A percentile compares a stretch with the other conserved stretches of the same genome.
Conservation (phyloP, 352 stramenopile species). For the Globisporangium alternatum region DNA sequence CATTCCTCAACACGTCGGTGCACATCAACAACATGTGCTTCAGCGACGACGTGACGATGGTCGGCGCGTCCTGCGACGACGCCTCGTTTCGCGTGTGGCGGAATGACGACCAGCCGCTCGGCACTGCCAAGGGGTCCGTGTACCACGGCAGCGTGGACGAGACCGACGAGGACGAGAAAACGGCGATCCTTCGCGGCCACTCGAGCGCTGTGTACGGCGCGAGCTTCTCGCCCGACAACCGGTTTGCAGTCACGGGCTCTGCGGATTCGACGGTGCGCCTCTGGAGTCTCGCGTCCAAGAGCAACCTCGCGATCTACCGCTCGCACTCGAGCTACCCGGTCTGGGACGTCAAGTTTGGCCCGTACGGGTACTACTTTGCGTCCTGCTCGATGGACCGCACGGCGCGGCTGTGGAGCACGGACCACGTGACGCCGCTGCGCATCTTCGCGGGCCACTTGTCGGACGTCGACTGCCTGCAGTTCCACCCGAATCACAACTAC, state of each 20-base stretch:
- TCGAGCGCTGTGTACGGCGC: conserved; percentile 82
- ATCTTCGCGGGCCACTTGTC: conserved; percentile 92
- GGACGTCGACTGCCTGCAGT: conserved; percentile 89
- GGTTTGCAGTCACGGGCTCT: conserved; percentile 79
- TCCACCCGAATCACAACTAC: conserved; percentile 97
- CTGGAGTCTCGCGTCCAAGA: conserved; percentile 84
- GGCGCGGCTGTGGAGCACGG: conserved; percentile 92
- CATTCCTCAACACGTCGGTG: conserved; percentile 69
- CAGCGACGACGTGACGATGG: conserved; percentile 73
- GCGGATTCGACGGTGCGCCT: conserved; percentile 79
- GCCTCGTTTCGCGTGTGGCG: conserved; percentile 79
- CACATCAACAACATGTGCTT: conserved; percentile 85
- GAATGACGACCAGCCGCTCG: conserved; percentile 74
- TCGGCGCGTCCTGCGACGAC: conserved; percentile 70
- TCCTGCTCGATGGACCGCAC: conserved; percentile 93
- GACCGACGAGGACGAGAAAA: conserved; percentile 69
- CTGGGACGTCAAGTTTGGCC: conserved; percentile 91
- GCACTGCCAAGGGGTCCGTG: conserved; percentile 55
- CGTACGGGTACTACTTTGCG: conserved; percentile 94
- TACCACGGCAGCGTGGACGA: conserved; percentile 49
- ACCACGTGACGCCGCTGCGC: conserved; percentile 89
- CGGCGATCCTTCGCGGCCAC: conserved; percentile 68
- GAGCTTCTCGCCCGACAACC: conserved; percentile 84
- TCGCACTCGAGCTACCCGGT: conserved; percentile 77
- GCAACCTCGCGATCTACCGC: conserved; percentile 73